Percentiles rank a stretch among this genome's conserved stretches.
phyloP scores from a whole-genome alignment of 768 basidiomycete genomes.

The Macrolepiota dolichaula region DNA sequence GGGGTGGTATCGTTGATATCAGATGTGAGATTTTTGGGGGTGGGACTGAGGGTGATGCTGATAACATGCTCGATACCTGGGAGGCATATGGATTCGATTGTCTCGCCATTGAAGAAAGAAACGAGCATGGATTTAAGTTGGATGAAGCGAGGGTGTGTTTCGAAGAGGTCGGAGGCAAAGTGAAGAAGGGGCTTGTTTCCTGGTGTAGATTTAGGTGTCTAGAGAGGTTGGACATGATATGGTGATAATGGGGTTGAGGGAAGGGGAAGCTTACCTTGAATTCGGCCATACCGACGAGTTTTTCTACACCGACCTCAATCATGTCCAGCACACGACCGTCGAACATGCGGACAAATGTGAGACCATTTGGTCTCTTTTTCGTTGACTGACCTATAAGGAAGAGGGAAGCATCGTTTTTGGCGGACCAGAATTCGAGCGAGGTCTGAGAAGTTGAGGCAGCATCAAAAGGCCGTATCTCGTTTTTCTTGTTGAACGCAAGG shows the following conservation, averaged over 20 bases:
- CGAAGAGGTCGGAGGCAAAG: slow-evolving; percentile 94
- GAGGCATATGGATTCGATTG: slow-evolving; percentile 78
- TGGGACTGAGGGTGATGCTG: slow-evolving; percentile 72
- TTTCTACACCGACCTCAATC: slow-evolving; percentile 90
- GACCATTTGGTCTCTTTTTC: slow-evolving; percentile 89
- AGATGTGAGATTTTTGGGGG: slow-evolving; percentile 49
- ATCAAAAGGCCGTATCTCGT: slow-evolving; percentile 88
- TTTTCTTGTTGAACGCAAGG: slow-evolving; percentile 94
- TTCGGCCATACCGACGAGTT: slow-evolving; percentile 71
- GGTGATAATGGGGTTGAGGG: not conserved
- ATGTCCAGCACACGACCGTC: slow-evolving; percentile 88
- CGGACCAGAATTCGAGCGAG: slow-evolving; percentile 89
- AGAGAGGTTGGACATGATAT: not conserved
- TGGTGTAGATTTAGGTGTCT: slow-evolving; percentile 87
- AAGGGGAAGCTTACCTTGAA: slow-evolving; percentile 66
- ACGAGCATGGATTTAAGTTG: slow-evolving; percentile 92
- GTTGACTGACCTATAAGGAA: slow-evolving; percentile 89
- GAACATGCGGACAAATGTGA: slow-evolving; percentile 85
- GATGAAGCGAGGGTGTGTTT: slow-evolving; percentile 87
- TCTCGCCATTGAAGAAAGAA: slow-evolving; percentile 88
- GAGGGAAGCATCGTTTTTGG: slow-evolving; percentile 92
- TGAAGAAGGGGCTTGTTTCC: slow-evolving; percentile 93
- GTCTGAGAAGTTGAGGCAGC: slow-evolving; percentile 32
- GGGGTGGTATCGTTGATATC: slow-evolving; percentile 24
- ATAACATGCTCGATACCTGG: slow-evolving; percentile 86